phyloP scores from a whole-genome alignment of 1,284 basidiomycete genomes.

The Fomitiporia mediterranea region DNA sequence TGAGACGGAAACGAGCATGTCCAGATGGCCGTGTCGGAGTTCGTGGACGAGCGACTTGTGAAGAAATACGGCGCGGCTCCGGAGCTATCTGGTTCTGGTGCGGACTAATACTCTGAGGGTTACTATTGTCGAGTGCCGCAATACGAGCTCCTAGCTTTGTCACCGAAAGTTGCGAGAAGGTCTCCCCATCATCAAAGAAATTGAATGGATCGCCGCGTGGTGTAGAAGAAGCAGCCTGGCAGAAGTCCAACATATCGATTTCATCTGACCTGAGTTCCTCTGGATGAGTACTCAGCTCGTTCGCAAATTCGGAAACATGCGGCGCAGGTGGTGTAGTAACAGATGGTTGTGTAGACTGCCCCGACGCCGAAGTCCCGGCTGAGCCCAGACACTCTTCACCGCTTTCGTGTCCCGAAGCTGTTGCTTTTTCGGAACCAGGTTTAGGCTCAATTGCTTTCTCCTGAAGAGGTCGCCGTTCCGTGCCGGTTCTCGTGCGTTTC shows the following conservation, averaged over 20 bases:
- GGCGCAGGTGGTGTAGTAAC: constrained; percentile 41
- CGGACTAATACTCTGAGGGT: not conserved
- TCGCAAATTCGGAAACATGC: constrained; percentile 48
- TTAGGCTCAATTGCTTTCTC: not conserved
- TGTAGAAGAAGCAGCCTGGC: constrained; percentile 14
- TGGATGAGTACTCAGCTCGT: constrained; percentile 29
- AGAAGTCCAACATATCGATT: constrained; percentile 23
- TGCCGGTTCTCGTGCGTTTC: constrained; percentile 44
- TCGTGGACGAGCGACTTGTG: constrained; percentile 7
- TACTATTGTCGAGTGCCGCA: not conserved
- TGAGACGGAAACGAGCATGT: constrained; percentile 7
- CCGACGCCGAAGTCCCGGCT: constrained; percentile 11
- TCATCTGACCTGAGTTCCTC: constrained; percentile 24
- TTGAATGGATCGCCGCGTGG: constrained; percentile 16
- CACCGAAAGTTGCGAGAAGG: constrained; percentile 17
- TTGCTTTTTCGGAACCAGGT: constrained; percentile 1
- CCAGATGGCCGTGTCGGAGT: constrained; percentile 15
- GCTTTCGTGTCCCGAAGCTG: constrained; percentile 2
- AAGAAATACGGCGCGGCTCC: constrained; percentile 10
- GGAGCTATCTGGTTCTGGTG: not conserved
- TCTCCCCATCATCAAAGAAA: constrained; percentile 5
- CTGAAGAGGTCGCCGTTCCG: constrained; percentile 20
- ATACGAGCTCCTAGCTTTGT: constrained; percentile 4
- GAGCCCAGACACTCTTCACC: constrained; percentile 6
- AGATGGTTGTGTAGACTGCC: constrained; percentile 19